These are phyloP conservation scores for Hymenoscyphus fructigenus DNA, from an alignment of 2,329 filamentous ascomycete genomes.

Conservation along the genomic window DNA sequence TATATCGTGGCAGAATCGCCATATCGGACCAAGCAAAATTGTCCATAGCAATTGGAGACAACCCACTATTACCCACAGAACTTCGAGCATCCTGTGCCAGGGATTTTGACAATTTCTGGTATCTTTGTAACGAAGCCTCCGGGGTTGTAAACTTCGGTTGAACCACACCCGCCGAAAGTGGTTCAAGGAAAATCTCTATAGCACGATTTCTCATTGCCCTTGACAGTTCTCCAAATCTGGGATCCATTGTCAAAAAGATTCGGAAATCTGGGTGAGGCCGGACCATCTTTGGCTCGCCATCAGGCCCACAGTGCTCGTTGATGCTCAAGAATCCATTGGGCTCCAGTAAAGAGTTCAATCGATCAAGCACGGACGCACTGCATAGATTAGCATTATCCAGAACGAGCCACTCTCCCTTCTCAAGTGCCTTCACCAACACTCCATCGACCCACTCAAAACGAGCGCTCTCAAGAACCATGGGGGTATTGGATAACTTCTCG, in stretches of 20 bases:
- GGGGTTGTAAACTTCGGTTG: constrained; percentile 8
- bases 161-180: constrained; percentile 18
- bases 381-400: constrained; percentile 98
- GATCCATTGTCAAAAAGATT: constrained; percentile 91
- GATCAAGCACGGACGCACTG: constrained; percentile 89
- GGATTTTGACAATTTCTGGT: constrained; percentile 25
- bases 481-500: constrained; percentile 47
- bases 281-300: constrained; percentile 78
- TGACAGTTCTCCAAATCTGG: constrained; percentile 88
- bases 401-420: constrained; percentile 87
- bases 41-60: constrained; percentile 30
- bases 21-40: constrained; percentile 36
- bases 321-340: constrained; percentile 84
- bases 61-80: not conserved
- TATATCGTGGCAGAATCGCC: constrained; percentile 32
- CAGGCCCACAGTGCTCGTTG: constrained; percentile 84
- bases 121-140: constrained; percentile 34
- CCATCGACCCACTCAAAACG: constrained; percentile 97
- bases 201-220: constrained; percentile 95
- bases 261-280: constrained; percentile 83
- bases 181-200: constrained; percentile 78
- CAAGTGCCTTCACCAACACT: constrained; percentile 81
- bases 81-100: constrained; percentile 15
- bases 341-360: constrained; percentile 91
- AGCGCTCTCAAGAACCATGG: constrained; percentile 64